Evolutionary conservation across 2,329 filamentous ascomycete genomes (phyloP), one percentile per base, ranked within the genome.

Genomic region (Penicillium sp.): DNA sequence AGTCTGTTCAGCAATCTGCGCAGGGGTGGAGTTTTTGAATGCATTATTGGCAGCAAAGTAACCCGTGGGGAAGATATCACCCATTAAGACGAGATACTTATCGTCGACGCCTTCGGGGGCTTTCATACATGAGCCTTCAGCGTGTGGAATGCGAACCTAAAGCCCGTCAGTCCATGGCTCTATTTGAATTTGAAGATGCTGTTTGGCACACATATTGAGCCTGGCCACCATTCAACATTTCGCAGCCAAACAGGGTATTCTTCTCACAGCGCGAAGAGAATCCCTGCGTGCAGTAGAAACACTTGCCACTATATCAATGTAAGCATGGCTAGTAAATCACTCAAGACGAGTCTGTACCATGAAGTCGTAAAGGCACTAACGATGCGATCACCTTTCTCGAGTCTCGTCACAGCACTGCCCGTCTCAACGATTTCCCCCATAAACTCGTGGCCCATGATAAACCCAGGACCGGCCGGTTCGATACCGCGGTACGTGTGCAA

Each of bases 401-500:
- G 71, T 0, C 73, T 77, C 52, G 76, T 80, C 30, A 95, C 85
- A 2, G 68, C 73, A 11, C 73, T 67, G 0, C 88, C 88, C 30
- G 74, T 68, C 45, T 84, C 77, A 22, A 80, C 74, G 7, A 94
- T 77, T 15, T 72, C 75, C 4, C 89, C 89, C 2, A 85, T 86
- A 57, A 94, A 93, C 58, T 95, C 89, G 60, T 95, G 89, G 41
- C 87, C 70, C 70, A 77, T 80, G 41, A 82, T 76, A 55, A 80
- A 80, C 22, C 71, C 76, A 0, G 82, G 77, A 1, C 65, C 71
- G 5, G 80, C 82, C 15, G 79, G 74, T 57, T 94, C 80, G 54
- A 87, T 82, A 23, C 89, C 89, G 30, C 88, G 83, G 67, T 82
- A 95, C 37, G 86, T 80, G 64, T 95, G 89, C 25, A 95, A 72